A percentile compares a stretch with the other conserved stretches of the same genome.
phyloP scores from a whole-genome alignment of 140 eudicot genomes.

The Bidens hawaiensis region DNA sequence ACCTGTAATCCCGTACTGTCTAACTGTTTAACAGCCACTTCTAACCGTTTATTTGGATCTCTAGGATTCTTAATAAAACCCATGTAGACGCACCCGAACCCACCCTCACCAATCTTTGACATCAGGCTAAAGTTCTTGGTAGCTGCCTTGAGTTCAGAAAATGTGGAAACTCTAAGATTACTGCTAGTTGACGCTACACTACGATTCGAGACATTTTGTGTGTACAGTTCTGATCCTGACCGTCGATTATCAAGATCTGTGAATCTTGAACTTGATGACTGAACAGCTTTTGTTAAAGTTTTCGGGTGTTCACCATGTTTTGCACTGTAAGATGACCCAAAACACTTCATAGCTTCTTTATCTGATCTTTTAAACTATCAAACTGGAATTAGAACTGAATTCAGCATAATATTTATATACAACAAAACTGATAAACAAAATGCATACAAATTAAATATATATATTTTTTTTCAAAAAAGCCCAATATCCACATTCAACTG shows the following conservation, averaged over 20 bases:
- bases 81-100: slow-evolving; percentile 61
- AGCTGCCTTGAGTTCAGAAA: slow-evolving; percentile 61
- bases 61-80: slow-evolving; percentile 57
- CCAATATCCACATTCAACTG: not conserved
- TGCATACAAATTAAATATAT: no score
- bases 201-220: slow-evolving; percentile 56
- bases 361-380: slow-evolving; percentile 12
- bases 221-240: slow-evolving; percentile 54
- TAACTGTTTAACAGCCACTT: slow-evolving; percentile 86
- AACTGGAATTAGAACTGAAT: no score
- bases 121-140: slow-evolving; percentile 72
- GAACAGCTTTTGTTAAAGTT: slow-evolving; percentile 34
- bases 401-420: not conserved
- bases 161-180: slow-evolving; percentile 63
- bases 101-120: no score
- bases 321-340: slow-evolving; percentile 30
- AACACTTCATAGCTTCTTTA: slow-evolving; percentile 62
- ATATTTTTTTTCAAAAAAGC: no score
- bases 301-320: slow-evolving; percentile 42
- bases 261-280: slow-evolving; percentile 36
- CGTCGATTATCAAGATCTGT: slow-evolving; percentile 45
- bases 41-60: slow-evolving; percentile 40
- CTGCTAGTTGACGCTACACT: slow-evolving; percentile 56
- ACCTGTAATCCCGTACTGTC: slow-evolving; percentile 85
- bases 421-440: not conserved